A percentile compares a stretch with the other conserved stretches of the same genome.
These are phyloP conservation scores for Epichloe hybrida DNA, from an alignment of 2,329 filamentous ascomycete genomes.

Conservation along the genomic window DNA sequence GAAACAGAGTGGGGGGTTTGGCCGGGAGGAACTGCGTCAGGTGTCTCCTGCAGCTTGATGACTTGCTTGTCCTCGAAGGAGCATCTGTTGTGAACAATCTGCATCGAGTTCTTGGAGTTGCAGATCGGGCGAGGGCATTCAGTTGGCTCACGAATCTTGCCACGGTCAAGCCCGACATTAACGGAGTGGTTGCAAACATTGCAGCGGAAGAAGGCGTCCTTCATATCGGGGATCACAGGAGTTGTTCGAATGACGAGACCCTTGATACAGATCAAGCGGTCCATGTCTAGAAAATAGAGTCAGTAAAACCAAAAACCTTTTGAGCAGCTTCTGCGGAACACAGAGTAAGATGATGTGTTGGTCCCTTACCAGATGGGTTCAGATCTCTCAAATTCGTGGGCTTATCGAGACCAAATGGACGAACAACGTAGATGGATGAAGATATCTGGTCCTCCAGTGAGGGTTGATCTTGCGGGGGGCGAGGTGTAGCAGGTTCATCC, in stretches of 20 bases:
- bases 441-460: slow-evolving; percentile 71
- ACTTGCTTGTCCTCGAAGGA: slow-evolving; percentile 95
- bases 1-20: slow-evolving; percentile 97
- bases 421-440: slow-evolving; percentile 66
- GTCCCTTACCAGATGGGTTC: slow-evolving; percentile 57
- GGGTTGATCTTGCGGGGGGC: slow-evolving; percentile 30
- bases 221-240: slow-evolving; percentile 97
- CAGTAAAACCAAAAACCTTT: background rate
- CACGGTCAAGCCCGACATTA: slow-evolving; percentile 82
- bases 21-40: slow-evolving; percentile 84
- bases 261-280: slow-evolving; percentile 89
- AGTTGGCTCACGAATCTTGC: slow-evolving; percentile 90
- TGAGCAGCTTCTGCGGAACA: background rate
- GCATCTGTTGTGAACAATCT: slow-evolving; percentile 93
- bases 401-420: slow-evolving; percentile 78
- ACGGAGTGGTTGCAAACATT: slow-evolving; percentile 85
- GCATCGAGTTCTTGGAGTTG: slow-evolving; percentile 85
- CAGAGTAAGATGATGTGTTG: no score
- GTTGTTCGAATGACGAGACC: slow-evolving; percentile 92
- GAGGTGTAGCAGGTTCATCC: slow-evolving; percentile 28
- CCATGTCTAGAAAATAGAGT: slow-evolving; percentile 52
- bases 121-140: slow-evolving; percentile 75
- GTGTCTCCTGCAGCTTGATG: slow-evolving; percentile 96
- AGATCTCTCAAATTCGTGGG: slow-evolving; percentile 86
- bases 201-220: slow-evolving; percentile 95